These are phyloP conservation scores for Pinus albicaulis DNA, from an alignment of 75 land plant species.

Conservation along the genomic window DNA sequence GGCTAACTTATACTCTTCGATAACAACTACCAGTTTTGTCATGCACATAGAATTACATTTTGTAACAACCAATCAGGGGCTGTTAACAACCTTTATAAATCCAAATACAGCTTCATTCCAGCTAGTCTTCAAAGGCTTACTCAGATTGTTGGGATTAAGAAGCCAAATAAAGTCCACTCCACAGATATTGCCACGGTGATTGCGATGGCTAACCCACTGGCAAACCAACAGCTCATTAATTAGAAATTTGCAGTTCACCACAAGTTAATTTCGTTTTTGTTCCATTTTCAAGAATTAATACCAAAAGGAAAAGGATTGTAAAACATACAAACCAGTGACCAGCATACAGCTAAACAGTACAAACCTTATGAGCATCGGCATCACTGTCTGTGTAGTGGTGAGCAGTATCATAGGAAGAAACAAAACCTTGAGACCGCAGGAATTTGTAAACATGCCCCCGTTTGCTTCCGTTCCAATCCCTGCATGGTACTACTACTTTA, in stretches of 20 bases:
- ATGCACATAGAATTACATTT: neutral
- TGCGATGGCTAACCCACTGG: conserved; percentile 93
- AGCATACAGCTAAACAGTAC: neutral
- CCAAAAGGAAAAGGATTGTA: neutral
- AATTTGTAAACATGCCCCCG: conserved; percentile 90
- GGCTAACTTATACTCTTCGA: neutral
- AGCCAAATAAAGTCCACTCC: conserved; percentile 97
- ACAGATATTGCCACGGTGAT: conserved; percentile 92
- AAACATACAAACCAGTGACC: neutral
- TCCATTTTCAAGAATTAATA: neutral
- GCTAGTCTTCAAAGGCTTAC: conserved; percentile 58
- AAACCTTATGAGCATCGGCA: conserved; percentile 75
- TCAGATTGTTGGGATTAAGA: conserved; percentile 64
- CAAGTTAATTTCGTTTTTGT: neutral
- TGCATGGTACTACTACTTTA: conserved; percentile 9
- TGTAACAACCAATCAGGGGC: neutral
- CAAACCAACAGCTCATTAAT: neutral
- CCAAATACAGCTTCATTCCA: conserved; percentile 90
- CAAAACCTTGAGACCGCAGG: conserved; percentile 86
- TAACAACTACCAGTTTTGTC: neutral
- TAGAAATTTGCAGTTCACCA: conserved; percentile 1
- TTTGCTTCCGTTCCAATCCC: conserved; percentile 96
- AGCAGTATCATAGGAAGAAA: conserved; percentile 85
- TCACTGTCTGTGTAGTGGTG: conserved; percentile 78
- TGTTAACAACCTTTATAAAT: conserved; percentile 64